These are phyloP conservation scores for Halophytophthora polymorphica DNA, from an alignment of 352 stramenopile species.

Conservation along the genomic window DNA sequence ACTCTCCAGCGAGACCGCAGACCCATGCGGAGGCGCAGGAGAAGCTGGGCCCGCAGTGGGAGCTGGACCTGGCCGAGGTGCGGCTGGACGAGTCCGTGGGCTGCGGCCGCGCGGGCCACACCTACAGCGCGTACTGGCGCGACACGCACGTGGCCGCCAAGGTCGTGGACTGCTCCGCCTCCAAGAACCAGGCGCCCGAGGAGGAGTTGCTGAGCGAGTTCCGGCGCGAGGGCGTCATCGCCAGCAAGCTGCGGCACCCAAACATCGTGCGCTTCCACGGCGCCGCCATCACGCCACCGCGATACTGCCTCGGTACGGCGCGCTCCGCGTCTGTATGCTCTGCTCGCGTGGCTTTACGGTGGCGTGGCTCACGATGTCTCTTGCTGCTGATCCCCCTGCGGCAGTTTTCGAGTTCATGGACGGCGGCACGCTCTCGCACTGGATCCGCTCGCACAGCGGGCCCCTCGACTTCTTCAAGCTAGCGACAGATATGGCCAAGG, in stretches of 20 bases:
- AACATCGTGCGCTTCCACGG: slow-evolving; percentile 46
- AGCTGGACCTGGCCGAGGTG: slow-evolving; percentile 29
- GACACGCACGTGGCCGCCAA: slow-evolving; percentile 47
- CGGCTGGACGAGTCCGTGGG: slow-evolving; percentile 32
- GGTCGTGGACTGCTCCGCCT: slow-evolving; percentile 20
- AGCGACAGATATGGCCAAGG: slow-evolving; percentile 37
- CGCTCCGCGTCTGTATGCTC: no score
- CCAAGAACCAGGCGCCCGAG: slow-evolving; percentile 25
- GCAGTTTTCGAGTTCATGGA: slow-evolving; percentile 46
- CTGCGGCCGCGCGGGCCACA: slow-evolving; percentile 36
- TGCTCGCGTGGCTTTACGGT: no score
- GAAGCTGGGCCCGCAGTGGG: no score
- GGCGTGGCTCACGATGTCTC: background rate
- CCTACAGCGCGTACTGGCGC: slow-evolving; percentile 35
- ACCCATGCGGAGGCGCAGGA: no score
- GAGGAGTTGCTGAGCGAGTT: slow-evolving; percentile 41
- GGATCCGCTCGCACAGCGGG: slow-evolving; percentile 30
- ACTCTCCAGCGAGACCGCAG: no score
- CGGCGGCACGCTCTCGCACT: slow-evolving; percentile 34
- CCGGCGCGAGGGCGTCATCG: slow-evolving; percentile 39
- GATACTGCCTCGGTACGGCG: slow-evolving; percentile 26
- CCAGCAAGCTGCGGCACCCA: slow-evolving; percentile 40
- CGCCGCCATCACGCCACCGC: slow-evolving; percentile 31
- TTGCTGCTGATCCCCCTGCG: background rate
- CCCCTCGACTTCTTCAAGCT: slow-evolving; percentile 44